Evolutionary conservation across 371 early-diverging fungal genomes (phyloP).

Genomic region (Parasitella parasitica): DNA sequence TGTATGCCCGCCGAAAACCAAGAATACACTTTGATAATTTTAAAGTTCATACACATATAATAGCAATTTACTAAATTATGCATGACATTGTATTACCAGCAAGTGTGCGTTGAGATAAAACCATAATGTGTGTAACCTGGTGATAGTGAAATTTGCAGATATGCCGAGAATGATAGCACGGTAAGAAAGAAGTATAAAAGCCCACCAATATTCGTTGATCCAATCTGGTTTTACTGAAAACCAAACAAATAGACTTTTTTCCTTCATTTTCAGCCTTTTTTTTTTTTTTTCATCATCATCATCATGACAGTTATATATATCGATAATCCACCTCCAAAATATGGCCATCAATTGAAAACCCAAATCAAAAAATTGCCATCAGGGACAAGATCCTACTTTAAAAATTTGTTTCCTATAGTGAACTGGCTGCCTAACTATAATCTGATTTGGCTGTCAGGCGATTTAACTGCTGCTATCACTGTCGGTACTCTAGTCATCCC

Average conservation of each 20-base stretch:
- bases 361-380: slow-evolving; percentile 4
- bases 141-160: slow-evolving; percentile 1
- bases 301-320: slow-evolving; percentile 18
- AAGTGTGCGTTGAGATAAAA: too few relatives aligned
- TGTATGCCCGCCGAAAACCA: too few relatives aligned
- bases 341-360: slow-evolving; percentile 7
- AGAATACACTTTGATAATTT: too few relatives aligned
- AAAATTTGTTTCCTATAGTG: slow-evolving; percentile 59
- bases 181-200: slow-evolving; percentile 6
- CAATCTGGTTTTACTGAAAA: neutral
- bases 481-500: slow-evolving; percentile 79
- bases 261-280: slow-evolving; percentile 2
- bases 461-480: slow-evolving; percentile 72
- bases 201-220: neutral
- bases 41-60: neutral
- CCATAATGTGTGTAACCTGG: slow-evolving; percentile 5
- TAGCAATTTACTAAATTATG: neutral
- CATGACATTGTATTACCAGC: neutral
- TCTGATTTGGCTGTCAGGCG: slow-evolving; percentile 65
- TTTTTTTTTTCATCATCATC: neutral
- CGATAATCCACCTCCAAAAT: slow-evolving; percentile 15
- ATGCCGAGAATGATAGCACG: slow-evolving; percentile 7
- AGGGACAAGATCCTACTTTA: slow-evolving; percentile 22
- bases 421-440: slow-evolving; percentile 77
- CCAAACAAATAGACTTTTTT: neutral